A percentile compares a stretch with the other conserved stretches of the same genome.
These are phyloP conservation scores for Paspalum vaginatum DNA, from an alignment of 176 grass and related monocot species.

Conservation along the genomic window DNA sequence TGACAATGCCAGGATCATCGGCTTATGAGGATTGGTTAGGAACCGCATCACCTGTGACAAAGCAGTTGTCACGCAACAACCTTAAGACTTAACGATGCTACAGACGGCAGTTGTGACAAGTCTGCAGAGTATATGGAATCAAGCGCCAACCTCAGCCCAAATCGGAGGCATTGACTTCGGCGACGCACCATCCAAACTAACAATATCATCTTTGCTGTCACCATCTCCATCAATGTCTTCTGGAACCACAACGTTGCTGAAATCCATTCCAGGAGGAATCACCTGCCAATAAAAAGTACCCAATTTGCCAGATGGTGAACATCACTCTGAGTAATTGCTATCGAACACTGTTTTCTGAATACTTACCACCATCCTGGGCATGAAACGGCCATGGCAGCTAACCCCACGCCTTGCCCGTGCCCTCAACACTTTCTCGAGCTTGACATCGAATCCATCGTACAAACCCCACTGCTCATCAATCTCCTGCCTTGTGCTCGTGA, in stretches of 20 bases:
- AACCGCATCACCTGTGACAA: slow-evolving; percentile 76
- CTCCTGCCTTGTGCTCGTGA: slow-evolving; percentile 96
- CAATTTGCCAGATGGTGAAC: slow-evolving; percentile 12
- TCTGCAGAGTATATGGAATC: neutral
- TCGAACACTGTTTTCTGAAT: neutral
- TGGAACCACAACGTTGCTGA: slow-evolving; percentile 78
- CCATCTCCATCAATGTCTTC: slow-evolving; percentile 84
- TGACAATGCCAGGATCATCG: slow-evolving; percentile 89
- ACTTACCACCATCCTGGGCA: slow-evolving; percentile 96
- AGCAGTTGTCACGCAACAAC: slow-evolving; percentile 15
- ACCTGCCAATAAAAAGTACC: slow-evolving; percentile 58
- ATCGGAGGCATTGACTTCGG: slow-evolving; percentile 77
- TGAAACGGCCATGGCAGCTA: slow-evolving; percentile 73
- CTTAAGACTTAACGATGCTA: neutral
- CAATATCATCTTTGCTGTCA: slow-evolving; percentile 69
- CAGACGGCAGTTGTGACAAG: neutral
- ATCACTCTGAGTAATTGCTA: neutral
- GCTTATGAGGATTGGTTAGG: slow-evolving; percentile 95
- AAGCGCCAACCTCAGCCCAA: slow-evolving; percentile 78
- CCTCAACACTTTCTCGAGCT: slow-evolving; percentile 80
- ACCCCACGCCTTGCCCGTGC: slow-evolving; percentile 62
- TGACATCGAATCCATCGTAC: slow-evolving; percentile 92
- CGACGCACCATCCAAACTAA: slow-evolving; percentile 59
- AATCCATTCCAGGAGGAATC: slow-evolving; percentile 99
- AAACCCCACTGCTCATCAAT: slow-evolving; percentile 98